Conservation (phyloP, 1,284 basidiomycete genomes). For the Abortiporus biennis region DNA sequence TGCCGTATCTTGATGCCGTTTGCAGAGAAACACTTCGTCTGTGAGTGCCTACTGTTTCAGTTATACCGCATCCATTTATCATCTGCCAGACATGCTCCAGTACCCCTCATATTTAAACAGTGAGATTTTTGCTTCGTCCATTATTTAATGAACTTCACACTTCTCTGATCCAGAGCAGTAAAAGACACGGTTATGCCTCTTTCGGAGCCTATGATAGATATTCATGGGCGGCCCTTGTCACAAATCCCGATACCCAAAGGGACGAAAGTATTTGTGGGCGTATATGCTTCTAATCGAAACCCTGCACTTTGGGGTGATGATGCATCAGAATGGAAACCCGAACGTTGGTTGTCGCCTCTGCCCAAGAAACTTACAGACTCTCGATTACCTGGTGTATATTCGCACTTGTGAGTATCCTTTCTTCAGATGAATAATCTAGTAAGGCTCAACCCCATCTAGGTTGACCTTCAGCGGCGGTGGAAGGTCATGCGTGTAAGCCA, state of each 20-base stretch:
- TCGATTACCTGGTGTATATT: conserved; percentile 20
- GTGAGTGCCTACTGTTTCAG: conserved; percentile 10
- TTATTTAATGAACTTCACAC: conserved; percentile 5
- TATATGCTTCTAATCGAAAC: neutral
- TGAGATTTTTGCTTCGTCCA: neutral
- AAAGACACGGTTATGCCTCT: conserved; percentile 19
- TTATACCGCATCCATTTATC: neutral
- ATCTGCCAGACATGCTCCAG: neutral
- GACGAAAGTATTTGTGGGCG: neutral
- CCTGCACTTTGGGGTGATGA: conserved; percentile 2
- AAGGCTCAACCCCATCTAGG: conserved; percentile 12
- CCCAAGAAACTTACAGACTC: conserved; percentile 14
- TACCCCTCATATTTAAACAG: neutral
- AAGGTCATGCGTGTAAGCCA: conserved; percentile 21
- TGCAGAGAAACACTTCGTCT: conserved; percentile 15
- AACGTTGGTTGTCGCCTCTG: conserved; percentile 5
- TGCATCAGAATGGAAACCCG: conserved; percentile 4
- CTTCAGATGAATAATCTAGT: neutral
- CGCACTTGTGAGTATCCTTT: conserved; percentile 17
- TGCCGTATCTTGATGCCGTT: conserved; percentile 11
- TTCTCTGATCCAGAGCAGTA: conserved; percentile 15
- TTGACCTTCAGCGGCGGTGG: conserved; percentile 27
- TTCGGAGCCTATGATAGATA: conserved; percentile 9
- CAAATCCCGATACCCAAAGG: neutral
- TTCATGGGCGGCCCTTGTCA: neutral